Base-by-base conservation (phyloP, 2,329 filamentous ascomycete species). In the Chaetomium sp. region DNA sequence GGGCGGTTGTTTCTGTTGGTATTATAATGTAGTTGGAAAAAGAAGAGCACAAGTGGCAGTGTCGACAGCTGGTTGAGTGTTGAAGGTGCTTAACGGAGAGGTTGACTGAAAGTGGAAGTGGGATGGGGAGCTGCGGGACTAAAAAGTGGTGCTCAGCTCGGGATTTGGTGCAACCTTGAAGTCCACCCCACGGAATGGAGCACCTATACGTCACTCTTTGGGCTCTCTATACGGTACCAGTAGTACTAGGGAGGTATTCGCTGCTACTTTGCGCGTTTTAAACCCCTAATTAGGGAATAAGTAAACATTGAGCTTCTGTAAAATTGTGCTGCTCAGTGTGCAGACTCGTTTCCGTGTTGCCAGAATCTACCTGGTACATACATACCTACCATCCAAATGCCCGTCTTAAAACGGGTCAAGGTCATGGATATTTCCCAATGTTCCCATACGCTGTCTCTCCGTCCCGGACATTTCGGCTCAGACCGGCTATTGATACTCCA, bases 1-100 rank as follows among this genome's bases (percentile, higher is more conserved):
- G 86, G 81, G 74, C 74, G 73, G 68, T 62, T 61, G 74, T 49
- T 65, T 62, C 73, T 57, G 42, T 9, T 55, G 53, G 51, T 21
- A 51, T 13, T 31, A 42, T 45, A 56, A 21, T 19, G 19, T 25
- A 49, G 31, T 51, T 42, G 21, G 13, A 19, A 23, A 54, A 49
- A 29, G 7, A 19, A 21, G 57, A 49, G 25, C 21, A 21, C 29
- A 50, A 62, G 51, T 42, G 57, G 50, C 25, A 49, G 59, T 10
- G n/a, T 60, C 42, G 19, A 53, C 25, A 6, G 31, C 21, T 25
- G 27, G 29, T 47, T 63, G 63, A 31, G 49, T 51, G 54, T 60
- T 33, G 45, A 50, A 50, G 47, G 45, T 23, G 33, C 13, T 57
- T 31, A 25, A 21, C 23, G 35, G 57, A 49, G 59, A 45, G 51